Evolutionary conservation across 768 basidiomycete genomes (phyloP).

Genomic region (Agaricus subrufescens): DNA sequence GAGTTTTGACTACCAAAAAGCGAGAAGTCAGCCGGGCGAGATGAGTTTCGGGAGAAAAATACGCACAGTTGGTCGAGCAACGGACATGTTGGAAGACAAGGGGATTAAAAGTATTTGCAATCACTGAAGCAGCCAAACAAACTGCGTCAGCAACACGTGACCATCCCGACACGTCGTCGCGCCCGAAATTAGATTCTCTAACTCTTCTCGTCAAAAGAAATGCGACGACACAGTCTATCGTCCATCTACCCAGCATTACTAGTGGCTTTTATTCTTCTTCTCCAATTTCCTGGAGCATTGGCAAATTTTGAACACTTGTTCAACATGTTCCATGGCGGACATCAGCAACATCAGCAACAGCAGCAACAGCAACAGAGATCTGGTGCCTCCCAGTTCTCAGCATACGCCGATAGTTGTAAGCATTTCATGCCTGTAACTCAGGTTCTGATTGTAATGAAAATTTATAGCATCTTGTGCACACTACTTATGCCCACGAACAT

Average conservation of each 20-base stretch:
- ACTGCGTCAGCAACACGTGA: neutral
- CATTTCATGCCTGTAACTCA: neutral
- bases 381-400: constrained; percentile 58
- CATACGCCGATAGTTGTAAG: constrained; percentile 63
- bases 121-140: neutral
- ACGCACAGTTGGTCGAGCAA: constrained; percentile 66
- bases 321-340: constrained; percentile 62
- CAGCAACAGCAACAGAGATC: constrained; percentile 54
- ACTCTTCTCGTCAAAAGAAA: neutral
- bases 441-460: neutral
- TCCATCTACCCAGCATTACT: neutral
- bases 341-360: constrained; percentile 54
- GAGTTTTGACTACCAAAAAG: constrained; percentile 61
- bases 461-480: constrained; percentile 60
- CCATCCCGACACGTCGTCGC: constrained; percentile 3
- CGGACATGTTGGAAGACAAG: constrained; percentile 42
- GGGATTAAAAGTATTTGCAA: constrained; percentile 2
- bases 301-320: constrained; percentile 83
- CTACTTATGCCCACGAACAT: constrained; percentile 73
- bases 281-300: constrained; percentile 32
- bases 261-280: constrained; percentile 22
- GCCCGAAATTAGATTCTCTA: neutral
- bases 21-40: neutral
- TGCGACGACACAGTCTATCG: neutral
- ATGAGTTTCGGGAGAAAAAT: neutral